Conservation (phyloP, 129 eudicot genomes). For the Pittosporum tobira region DNA sequence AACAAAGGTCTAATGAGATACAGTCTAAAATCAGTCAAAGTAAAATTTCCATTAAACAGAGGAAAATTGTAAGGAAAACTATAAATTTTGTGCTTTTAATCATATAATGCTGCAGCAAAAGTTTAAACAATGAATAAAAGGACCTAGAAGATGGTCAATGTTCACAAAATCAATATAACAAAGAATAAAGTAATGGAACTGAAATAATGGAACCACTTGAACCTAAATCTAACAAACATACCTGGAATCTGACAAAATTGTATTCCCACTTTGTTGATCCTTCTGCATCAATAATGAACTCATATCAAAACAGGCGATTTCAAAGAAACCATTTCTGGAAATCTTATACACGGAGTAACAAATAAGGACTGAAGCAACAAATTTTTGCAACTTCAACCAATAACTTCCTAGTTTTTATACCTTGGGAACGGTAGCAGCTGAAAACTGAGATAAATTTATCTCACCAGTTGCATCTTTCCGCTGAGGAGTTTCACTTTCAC, state of each 20-base stretch:
- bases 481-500: slow-evolving; percentile 27
- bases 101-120: too few species aligned
- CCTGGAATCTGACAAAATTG: slow-evolving; percentile 33
- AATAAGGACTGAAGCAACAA: background rate
- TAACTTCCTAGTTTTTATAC: slow-evolving; percentile 20
- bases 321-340: slow-evolving; percentile 1
- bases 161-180: background rate
- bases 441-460: slow-evolving; percentile 58
- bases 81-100: too few species aligned
- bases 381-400: background rate
- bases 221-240: slow-evolving; percentile 12
- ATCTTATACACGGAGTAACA: background rate
- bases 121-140: too few species aligned
- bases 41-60: too few species aligned
- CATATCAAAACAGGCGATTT: background rate
- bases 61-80: too few species aligned
- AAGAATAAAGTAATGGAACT: background rate
- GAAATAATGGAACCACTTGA: background rate
- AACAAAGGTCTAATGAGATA: slow-evolving; percentile 31
- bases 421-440: slow-evolving; percentile 79
- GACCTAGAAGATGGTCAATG: background rate
- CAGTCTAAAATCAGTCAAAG: too few species aligned
- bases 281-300: slow-evolving; percentile 25
- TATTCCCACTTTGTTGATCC: slow-evolving; percentile 22
- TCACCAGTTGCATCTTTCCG: slow-evolving; percentile 33